Conservation (phyloP, 176 grass and related monocot species). For the Aegilops tauschii region DNA sequence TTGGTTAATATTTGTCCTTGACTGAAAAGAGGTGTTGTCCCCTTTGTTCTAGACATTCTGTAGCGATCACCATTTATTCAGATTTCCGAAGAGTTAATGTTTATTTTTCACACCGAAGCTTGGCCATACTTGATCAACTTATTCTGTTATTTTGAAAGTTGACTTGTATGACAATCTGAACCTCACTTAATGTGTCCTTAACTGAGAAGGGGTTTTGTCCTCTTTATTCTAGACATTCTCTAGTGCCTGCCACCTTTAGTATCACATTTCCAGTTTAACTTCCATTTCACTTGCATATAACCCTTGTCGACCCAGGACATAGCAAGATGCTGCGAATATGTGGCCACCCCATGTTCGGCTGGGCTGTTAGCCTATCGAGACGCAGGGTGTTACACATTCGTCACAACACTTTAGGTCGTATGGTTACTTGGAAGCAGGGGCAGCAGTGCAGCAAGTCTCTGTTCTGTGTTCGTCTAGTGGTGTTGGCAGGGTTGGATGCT, state of each 20-base stretch:
- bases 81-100: constrained; percentile 85
- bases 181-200: neutral
- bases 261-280: neutral
- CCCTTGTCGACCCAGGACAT: neutral
- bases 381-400: neutral
- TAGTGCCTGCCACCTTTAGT: neutral
- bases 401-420: neutral
- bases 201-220: neutral
- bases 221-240: neutral
- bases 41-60: neutral
- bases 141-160: constrained; percentile 2
- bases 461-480: neutral
- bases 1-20: neutral
- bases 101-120: neutral
- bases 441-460: no score
- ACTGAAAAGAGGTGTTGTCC: neutral
- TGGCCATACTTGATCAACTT: neutral
- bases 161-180: neutral
- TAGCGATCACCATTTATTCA: constrained; percentile 72
- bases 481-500: neutral
- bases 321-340: neutral
- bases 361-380: neutral
- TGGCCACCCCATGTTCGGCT: neutral
- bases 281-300: neutral
- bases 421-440: neutral